These are phyloP conservation scores for Agrocybe praecox DNA, from an alignment of 768 basidiomycete genomes.

Conservation along the genomic window DNA sequence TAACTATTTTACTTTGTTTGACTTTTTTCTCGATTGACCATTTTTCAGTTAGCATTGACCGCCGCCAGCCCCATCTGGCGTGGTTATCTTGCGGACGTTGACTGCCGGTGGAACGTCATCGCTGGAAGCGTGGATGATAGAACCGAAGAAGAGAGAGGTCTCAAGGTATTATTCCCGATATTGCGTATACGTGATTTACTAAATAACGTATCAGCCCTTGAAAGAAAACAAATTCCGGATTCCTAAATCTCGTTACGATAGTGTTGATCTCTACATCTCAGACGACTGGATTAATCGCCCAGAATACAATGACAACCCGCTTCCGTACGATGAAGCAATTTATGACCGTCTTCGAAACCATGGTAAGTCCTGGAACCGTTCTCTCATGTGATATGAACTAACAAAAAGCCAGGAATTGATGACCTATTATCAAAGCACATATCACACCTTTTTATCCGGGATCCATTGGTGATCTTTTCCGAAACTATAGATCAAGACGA, in stretches of 20 bases:
- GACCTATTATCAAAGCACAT: conserved; percentile 87
- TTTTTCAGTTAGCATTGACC: conserved; percentile 80
- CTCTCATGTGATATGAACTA: conserved; percentile 1
- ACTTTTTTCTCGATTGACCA: conserved; percentile 1
- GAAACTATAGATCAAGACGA: conserved; percentile 96
- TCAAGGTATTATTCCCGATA: conserved; percentile 53
- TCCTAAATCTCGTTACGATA: conserved; percentile 97
- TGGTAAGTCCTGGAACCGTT: conserved; percentile 49
- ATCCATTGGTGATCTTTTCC: conserved; percentile 93
- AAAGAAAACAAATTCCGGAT: conserved; percentile 75
- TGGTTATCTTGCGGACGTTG: conserved; percentile 94
- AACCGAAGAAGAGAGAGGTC: conserved; percentile 91
- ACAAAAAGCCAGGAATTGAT: conserved; percentile 67
- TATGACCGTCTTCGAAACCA: conserved; percentile 73
- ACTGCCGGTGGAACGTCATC: conserved; percentile 99
- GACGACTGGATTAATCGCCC: conserved; percentile 84
- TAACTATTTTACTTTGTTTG: conserved; percentile 34
- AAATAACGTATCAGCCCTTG: conserved; percentile 58
- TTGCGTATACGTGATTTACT: background rate
- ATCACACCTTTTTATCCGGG: conserved; percentile 95
- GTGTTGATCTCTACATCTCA: conserved; percentile 93
- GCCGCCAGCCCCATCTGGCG: conserved; percentile 96
- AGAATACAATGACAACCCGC: conserved; percentile 89
- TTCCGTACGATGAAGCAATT: conserved; percentile 78
- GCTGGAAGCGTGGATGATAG: conserved; percentile 98